Base-by-base conservation (phyloP, 805 yeast species). In the Candida sonorensis region DNA sequence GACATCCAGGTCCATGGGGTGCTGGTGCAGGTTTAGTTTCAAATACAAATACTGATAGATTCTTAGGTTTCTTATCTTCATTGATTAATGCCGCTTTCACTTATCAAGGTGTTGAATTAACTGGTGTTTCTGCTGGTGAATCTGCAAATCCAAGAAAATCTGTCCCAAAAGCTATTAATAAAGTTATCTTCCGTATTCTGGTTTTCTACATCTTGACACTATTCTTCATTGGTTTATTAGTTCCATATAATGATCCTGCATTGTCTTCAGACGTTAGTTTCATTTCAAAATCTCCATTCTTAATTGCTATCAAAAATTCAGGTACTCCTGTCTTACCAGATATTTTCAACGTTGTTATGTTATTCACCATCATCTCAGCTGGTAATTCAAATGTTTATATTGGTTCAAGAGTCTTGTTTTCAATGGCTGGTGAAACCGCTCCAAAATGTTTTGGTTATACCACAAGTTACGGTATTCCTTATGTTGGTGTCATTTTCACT, bases 121-220 rank as follows among this genome's bases (percentile, higher is more conserved):
- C 79, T 15, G 88, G 87, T 57, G 66, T 81, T 34, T 66, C 85
- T 4, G 82, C 83, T 21, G 86, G 87, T 58, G 92, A 81, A 58
- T 67, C 81, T 31, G 66, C 67, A 18, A 77, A 77, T 52, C 87
- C 88, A 35, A 64, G 78, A 55, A 76, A 72, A 42, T 61, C 83
- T 17, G 79, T 81, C 36, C 87, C 88, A 37, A 68, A 69, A 30
- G 86, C 88, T 23, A 77, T 80, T 50, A 75, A 70, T 50, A 77
- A 77, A 46, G 86, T 81, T 23, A 67, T 79, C 35, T 61, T 68
- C 55, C 67, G 90, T 62, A 79, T 81, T 42, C 49, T 75, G 36
- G 46, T 79, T 26, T 81, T 81, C 54, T 81, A 78, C 66, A 70
- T 81, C 33, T 50, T 69, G 14, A 74, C 83, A 7, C 58, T 81